These are phyloP conservation scores for Dothidotthia symphoricarpi DNA, from an alignment of 2,329 filamentous ascomycete genomes.

Conservation along the genomic window DNA sequence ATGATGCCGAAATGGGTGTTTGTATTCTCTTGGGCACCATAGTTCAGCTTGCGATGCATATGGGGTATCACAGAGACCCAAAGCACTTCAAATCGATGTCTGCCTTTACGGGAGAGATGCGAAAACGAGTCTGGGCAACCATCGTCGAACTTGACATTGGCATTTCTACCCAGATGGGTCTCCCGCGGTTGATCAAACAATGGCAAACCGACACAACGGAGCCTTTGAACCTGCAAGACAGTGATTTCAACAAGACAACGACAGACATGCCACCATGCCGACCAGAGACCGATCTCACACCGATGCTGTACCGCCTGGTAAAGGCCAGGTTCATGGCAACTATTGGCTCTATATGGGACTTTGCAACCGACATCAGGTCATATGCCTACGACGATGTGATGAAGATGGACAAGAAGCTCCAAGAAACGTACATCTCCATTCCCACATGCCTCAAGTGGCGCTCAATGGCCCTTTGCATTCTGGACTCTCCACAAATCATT, in stretches of 20 bases:
- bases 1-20: conserved; percentile 22
- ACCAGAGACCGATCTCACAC: conserved; percentile 19
- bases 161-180: conserved; percentile 28
- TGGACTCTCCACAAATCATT: conserved; percentile 52
- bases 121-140: conserved; percentile 31
- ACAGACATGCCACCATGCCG: conserved; percentile 34
- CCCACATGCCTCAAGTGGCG: conserved; percentile 41
- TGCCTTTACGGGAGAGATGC: conserved; percentile 35
- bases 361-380: conserved; percentile 35
- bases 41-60: conserved; percentile 28
- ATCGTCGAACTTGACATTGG: conserved; percentile 30
- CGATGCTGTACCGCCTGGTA: conserved; percentile 5
- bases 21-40: conserved; percentile 26
- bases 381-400: conserved; percentile 38
- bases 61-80: conserved; percentile 43
- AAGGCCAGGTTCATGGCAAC: conserved; percentile 7
- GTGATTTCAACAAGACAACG: conserved; percentile 43
- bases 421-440: conserved; percentile 34
- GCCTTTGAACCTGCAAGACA: conserved; percentile 48
- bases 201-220: conserved; percentile 45
- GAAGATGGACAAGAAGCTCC: conserved; percentile 38
- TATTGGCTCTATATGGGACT: conserved; percentile 19
- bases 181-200: conserved; percentile 50
- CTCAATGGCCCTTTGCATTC: conserved; percentile 45
- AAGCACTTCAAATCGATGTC: conserved; percentile 20